phyloP scores from a whole-genome alignment of 2,329 filamentous ascomycete genomes.

The Fusarium zealandicum region DNA sequence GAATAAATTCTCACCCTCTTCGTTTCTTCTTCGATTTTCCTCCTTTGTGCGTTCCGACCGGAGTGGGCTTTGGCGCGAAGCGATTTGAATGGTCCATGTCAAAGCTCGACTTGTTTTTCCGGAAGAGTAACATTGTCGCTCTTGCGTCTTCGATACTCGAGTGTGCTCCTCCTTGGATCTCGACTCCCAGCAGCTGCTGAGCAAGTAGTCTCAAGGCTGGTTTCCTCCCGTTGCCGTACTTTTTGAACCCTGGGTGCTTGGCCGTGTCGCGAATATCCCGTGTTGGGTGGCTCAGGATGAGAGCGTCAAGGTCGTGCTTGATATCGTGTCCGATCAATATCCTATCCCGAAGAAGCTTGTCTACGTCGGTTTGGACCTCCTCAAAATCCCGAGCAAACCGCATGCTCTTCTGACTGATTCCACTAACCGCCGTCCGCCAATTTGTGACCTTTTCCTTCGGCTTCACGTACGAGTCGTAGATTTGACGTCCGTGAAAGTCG shows the following conservation, averaged over 20 bases:
- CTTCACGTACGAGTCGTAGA: slow-evolving; percentile 93
- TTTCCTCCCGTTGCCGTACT: slow-evolving; percentile 71
- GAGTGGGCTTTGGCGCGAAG: slow-evolving; percentile 55
- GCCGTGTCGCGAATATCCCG: slow-evolving; percentile 86
- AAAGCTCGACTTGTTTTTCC: slow-evolving; percentile 82
- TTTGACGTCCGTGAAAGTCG: slow-evolving; percentile 89
- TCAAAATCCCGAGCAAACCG: slow-evolving; percentile 72
- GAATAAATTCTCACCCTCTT: slow-evolving; percentile 26
- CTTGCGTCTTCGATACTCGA: slow-evolving; percentile 81
- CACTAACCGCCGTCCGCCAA: slow-evolving; percentile 88
- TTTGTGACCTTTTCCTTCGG: slow-evolving; percentile 82
- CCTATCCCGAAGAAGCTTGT: slow-evolving; percentile 70
- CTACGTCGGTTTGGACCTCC: slow-evolving; percentile 77
- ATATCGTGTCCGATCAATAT: slow-evolving; percentile 87
- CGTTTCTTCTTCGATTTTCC: slow-evolving; percentile 54
- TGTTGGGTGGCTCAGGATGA: slow-evolving; percentile 80
- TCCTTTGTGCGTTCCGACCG: slow-evolving; percentile 43
- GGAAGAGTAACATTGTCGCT: slow-evolving; percentile 88
- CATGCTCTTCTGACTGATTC: slow-evolving; percentile 79
- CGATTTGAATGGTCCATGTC: slow-evolving; percentile 79
- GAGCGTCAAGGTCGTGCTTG: slow-evolving; percentile 76
- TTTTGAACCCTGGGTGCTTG: slow-evolving; percentile 75
- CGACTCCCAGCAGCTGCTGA: slow-evolving; percentile 63
- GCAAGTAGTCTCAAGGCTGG: slow-evolving; percentile 70
- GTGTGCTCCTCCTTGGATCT: slow-evolving; percentile 70